A percentile compares a stretch with the other conserved stretches of the same genome.
Evolutionary conservation across 192 early-diverging fungal genomes (phyloP).

Genomic region (Coemansia sp.): DNA sequence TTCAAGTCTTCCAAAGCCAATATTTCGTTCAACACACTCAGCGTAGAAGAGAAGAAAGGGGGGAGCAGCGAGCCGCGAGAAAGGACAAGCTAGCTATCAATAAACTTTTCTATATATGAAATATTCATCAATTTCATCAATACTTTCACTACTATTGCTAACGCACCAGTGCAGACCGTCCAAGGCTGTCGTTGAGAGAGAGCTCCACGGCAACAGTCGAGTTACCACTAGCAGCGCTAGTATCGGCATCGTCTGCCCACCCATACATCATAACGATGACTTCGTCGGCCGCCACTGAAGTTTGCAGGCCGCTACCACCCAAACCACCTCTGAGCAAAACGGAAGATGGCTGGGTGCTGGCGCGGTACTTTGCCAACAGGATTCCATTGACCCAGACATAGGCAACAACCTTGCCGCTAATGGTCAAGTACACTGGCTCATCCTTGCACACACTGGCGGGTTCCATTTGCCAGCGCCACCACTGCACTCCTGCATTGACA

Average conservation of each 20-base stretch:
- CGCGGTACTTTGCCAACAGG: conserved; percentile 70
- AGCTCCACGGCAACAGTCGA: conserved; percentile 26
- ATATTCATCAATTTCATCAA: not conserved
- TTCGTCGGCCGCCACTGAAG: not conserved
- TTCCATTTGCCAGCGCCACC: conserved; percentile 28
- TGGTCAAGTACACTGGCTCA: conserved; percentile 64
- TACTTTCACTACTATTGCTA: not conserved
- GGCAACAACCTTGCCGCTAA: conserved; percentile 68
- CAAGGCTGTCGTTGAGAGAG: conserved; percentile 6
- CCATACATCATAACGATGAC: conserved; percentile 47
- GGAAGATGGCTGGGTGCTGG: conserved; percentile 36
- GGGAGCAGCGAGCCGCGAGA: not conserved
- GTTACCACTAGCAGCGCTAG: conserved; percentile 1
- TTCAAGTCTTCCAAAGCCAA: not conserved
- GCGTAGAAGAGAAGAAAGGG: not conserved
- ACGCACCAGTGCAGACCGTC: not conserved
- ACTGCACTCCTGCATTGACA: conserved; percentile 46
- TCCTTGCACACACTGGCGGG: conserved; percentile 7
- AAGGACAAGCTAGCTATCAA: not conserved
- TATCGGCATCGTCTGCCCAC: conserved; percentile 40
- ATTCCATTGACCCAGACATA: conserved; percentile 69
- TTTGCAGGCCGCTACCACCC: not conserved
- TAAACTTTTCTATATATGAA: not conserved
- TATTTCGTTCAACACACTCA: not conserved
- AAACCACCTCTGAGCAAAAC: conserved; percentile 31